phyloP scores from a whole-genome alignment of 768 basidiomycete genomes.

The Roridomyces roridus region DNA sequence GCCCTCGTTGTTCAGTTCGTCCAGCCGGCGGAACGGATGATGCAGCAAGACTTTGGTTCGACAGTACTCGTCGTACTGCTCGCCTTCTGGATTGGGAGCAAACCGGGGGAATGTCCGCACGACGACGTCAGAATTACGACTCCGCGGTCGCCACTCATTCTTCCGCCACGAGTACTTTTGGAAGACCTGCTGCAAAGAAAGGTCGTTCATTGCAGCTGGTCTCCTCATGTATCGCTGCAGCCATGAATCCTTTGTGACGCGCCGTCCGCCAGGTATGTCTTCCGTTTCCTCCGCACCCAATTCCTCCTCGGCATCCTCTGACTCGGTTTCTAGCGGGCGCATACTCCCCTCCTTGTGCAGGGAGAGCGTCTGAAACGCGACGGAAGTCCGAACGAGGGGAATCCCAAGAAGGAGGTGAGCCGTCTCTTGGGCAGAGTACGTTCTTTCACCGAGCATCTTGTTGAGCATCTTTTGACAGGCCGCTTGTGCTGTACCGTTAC shows the following conservation, averaged over 20 bases:
- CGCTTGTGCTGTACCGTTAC: constrained; percentile 17
- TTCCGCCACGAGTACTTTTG: constrained; percentile 3
- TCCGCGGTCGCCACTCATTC: constrained; percentile 5
- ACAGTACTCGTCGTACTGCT: constrained; percentile 8
- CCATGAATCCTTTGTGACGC: constrained; percentile 4
- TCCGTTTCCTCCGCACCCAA: neutral
- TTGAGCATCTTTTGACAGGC: constrained; percentile 29
- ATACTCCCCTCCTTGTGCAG: neutral
- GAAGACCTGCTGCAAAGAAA: neutral
- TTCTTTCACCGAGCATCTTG: constrained; percentile 27
- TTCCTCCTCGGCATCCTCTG: neutral
- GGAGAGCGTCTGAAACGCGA: neutral
- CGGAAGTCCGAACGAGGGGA: constrained; percentile 20
- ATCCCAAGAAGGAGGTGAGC: constrained; percentile 27
- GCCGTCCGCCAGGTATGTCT: neutral
- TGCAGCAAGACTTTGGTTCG: neutral
- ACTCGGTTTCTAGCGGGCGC: neutral
- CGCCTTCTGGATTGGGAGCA: constrained; percentile 23
- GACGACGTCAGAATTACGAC: neutral
- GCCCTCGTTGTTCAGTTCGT: neutral
- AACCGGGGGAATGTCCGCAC: constrained; percentile 21
- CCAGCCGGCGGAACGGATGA: constrained; percentile 1
- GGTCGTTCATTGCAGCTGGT: neutral
- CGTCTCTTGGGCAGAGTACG: constrained; percentile 28
- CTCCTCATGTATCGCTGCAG: constrained; percentile 11